Evolutionary conservation across 306 rosid genomes (phyloP).

Genomic region (Mucuna pruriens): DNA sequence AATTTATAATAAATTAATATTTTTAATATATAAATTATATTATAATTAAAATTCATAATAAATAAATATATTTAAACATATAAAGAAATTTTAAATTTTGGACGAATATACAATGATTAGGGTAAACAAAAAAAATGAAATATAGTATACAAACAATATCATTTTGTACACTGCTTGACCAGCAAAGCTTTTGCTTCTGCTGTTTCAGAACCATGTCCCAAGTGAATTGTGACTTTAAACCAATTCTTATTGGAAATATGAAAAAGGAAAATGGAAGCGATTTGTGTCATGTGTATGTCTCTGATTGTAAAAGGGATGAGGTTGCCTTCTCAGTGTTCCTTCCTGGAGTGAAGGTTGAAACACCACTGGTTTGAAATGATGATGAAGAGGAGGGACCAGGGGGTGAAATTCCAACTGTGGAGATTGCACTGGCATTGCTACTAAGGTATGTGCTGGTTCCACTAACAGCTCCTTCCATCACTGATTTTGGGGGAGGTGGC

Average conservation of each 20-base stretch:
- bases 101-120: conserved; percentile 15
- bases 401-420: conserved; percentile 43
- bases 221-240: neutral
- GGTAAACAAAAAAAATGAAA: neutral
- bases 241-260: neutral
- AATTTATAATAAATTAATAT: no score
- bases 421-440: conserved; percentile 52
- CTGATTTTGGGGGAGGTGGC: conserved; percentile 65
- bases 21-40: no score
- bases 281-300: conserved; percentile 21
- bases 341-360: conserved; percentile 39
- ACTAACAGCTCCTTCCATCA: conserved; percentile 42
- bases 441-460: conserved; percentile 51
- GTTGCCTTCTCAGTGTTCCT: conserved; percentile 52
- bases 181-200: conserved; percentile 31
- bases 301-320: conserved; percentile 52
- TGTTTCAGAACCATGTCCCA: conserved; percentile 27
- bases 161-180: neutral
- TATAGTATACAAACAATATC: conserved; percentile 10
- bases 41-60: no score
- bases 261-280: neutral
- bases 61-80: no score
- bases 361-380: conserved; percentile 26
- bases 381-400: conserved; percentile 49
- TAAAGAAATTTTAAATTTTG: no score